Conservation (phyloP, 768 basidiomycete species). For the Crassisporium funariophilum region DNA sequence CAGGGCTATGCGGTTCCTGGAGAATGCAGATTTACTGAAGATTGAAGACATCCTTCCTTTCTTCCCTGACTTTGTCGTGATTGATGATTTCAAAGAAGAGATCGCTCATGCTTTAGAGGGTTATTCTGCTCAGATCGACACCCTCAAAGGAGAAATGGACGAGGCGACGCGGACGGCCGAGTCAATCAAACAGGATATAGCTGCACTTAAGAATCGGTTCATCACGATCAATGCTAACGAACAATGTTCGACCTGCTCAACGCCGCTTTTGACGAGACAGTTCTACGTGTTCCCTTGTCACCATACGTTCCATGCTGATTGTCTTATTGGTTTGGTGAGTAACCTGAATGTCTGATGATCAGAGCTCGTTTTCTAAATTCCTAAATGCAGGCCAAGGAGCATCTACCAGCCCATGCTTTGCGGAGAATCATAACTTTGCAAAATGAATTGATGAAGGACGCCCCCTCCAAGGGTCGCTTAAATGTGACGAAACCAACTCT, state of each 20-base stretch:
- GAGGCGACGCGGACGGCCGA: constrained; percentile 92
- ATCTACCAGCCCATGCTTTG: constrained; percentile 77
- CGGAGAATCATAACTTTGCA: constrained; percentile 88
- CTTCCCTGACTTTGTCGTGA: constrained; percentile 99
- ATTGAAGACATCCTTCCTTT: constrained; percentile 99
- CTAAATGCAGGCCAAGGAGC: constrained; percentile 82
- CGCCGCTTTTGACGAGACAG: constrained; percentile 79
- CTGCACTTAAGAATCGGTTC: constrained; percentile 82
- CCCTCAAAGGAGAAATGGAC: constrained; percentile 92
- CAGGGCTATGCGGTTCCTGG: constrained; percentile 96
- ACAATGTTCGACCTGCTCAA: constrained; percentile 79
- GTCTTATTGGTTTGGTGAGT: constrained; percentile 90
- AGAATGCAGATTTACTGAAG: constrained; percentile 92
- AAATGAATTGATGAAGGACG: constrained; percentile 72
- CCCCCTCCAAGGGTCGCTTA: constrained; percentile 26
- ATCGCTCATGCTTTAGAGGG: constrained; percentile 95
- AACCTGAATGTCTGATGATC: constrained; percentile 1
- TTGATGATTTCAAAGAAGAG: constrained; percentile 99
- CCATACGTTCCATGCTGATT: constrained; percentile 97
- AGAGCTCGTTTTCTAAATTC: constrained; percentile 1
- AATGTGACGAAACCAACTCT: constrained; percentile 32
- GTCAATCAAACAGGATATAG: constrained; percentile 90
- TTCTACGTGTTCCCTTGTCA: constrained; percentile 99
- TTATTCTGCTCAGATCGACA: constrained; percentile 89
- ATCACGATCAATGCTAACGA: constrained; percentile 90